Percentiles rank a stretch among this genome's conserved stretches.
Conservation (phyloP, 2,329 filamentous ascomycete species). For the Volutella citrinella region DNA sequence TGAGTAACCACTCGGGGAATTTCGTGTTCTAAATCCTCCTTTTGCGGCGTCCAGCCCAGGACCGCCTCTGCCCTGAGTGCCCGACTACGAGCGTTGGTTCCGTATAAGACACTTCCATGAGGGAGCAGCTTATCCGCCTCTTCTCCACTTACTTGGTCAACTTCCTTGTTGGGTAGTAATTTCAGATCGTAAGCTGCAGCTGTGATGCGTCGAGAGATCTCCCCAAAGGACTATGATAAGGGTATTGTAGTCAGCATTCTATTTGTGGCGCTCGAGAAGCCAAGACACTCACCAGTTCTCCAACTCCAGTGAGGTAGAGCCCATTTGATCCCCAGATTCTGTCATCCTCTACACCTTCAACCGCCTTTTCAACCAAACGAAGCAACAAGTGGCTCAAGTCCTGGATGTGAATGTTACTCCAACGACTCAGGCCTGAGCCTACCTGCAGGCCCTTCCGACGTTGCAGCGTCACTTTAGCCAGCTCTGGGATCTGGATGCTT, state of each 20-base stretch:
- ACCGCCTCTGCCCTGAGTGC: slow-evolving; percentile 48
- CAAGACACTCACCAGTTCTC: slow-evolving; percentile 23
- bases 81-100: slow-evolving; percentile 52
- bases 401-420: slow-evolving; percentile 33
- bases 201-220: slow-evolving; percentile 26
- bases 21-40: slow-evolving; percentile 43
- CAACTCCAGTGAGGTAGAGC: slow-evolving; percentile 31
- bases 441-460: slow-evolving; percentile 26
- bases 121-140: slow-evolving; percentile 42
- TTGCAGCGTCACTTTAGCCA: slow-evolving; percentile 23
- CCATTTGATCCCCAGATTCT: slow-evolving; percentile 34
- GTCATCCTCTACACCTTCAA: slow-evolving; percentile 14
- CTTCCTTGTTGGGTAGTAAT: slow-evolving; percentile 13
- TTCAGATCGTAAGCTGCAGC: slow-evolving; percentile 21
- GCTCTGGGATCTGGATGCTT: slow-evolving; percentile 37
- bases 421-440: slow-evolving; percentile 29
- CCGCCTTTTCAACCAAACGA: slow-evolving; percentile 29
- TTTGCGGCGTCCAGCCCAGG: slow-evolving; percentile 51
- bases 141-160: slow-evolving; percentile 26
- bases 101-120: slow-evolving; percentile 48
- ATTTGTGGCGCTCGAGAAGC: no score
- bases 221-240: slow-evolving; percentile 21
- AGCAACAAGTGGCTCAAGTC: slow-evolving; percentile 30
- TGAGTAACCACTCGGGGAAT: slow-evolving; percentile 21
- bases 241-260: no score